Base-by-base conservation (phyloP, 83 land plant species). In the Thuja plicata region DNA sequence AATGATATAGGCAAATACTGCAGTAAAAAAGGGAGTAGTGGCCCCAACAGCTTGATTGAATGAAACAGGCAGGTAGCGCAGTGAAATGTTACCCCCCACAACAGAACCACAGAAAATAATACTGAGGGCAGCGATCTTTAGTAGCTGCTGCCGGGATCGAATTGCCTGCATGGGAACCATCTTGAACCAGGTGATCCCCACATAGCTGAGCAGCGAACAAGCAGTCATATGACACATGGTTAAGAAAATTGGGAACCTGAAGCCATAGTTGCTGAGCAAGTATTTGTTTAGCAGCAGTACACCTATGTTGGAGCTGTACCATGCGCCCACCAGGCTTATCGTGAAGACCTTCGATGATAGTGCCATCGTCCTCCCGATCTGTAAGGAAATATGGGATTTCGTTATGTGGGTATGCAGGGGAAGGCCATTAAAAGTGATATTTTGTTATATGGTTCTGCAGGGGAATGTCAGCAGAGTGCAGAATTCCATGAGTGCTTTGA, bases 171-270 rank as follows among this genome's bases (percentile, higher is more conserved):
- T 88, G 45, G 94, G 94, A 30, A 93, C 94, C 32, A 92, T 30
- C 90, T 87, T 89, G 71, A 93, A 32, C 94, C 94, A 91, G 34
- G 88, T 93, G 86, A 92, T 89, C 62, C 90, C 93, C 32, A 92
- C 60, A 88, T 90, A 93, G 92, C 94, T 92, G 55, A 91, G 77
- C 60, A 91, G 88, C 5, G 94, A 60, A 81, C 94, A 93, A 32
- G 94, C 93, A 35, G 90, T 86, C 94, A 93, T 93, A 91, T 93
- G 94, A 76, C 92, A 91, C 94, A 93, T 92, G 52, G 94, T 93
- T 41, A 93, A 88, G 88, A 93, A 93, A 71, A 93, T 88, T 62
- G 94, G 94, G 74, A 87, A 93, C 86, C 87, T 87, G 87, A 93
- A 93, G 32, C 93, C 94, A 78, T 91, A 93, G 76, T 90, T 90